phyloP scores from a whole-genome alignment of 2,329 filamentous ascomycete species.

The Phoma herbarum region DNA sequence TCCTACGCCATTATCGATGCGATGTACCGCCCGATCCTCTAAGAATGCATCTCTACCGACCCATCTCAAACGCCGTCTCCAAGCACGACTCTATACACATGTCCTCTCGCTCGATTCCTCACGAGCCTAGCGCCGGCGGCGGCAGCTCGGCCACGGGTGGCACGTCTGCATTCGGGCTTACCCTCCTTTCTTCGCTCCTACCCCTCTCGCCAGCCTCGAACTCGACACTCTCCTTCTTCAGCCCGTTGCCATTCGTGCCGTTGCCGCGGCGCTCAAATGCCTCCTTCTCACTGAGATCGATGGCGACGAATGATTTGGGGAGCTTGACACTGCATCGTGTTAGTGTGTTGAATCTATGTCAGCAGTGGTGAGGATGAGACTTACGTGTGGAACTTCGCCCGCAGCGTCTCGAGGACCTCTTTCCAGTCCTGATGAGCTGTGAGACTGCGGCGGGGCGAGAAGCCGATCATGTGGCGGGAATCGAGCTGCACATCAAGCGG shows the following conservation, averaged over 20 bases:
- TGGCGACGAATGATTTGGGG: constrained; percentile 61
- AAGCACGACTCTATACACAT: neutral
- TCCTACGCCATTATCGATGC: neutral
- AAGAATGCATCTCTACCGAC: neutral
- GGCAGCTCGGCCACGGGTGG: constrained; percentile 5
- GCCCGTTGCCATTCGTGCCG: constrained; percentile 30
- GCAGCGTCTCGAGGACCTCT: constrained; percentile 92
- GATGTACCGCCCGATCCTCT: neutral
- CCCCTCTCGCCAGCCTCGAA: constrained; percentile 24
- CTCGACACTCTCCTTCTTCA: constrained; percentile 18
- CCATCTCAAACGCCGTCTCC: neutral
- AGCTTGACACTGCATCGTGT: constrained; percentile 54
- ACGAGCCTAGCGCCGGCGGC: constrained; percentile 3
- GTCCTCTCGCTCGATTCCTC: neutral
- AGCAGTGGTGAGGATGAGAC: constrained; percentile 54
- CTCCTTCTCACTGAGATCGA: constrained; percentile 60
- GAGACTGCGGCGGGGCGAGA: constrained; percentile 86
- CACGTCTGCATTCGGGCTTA: constrained; percentile 1
- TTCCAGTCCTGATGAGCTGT: constrained; percentile 96
- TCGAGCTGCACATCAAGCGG: constrained; percentile 96
- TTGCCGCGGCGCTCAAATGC: constrained; percentile 48
- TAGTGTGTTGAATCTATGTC: neutral
- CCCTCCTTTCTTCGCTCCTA: constrained; percentile 29
- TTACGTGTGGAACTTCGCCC: constrained; percentile 94
- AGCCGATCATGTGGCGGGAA: constrained; percentile 94